A percentile compares a stretch with the other conserved stretches of the same genome.
These are phyloP conservation scores for Austroboletus niveus DNA, from an alignment of 1,284 basidiomycete species.

Conservation along the genomic window DNA sequence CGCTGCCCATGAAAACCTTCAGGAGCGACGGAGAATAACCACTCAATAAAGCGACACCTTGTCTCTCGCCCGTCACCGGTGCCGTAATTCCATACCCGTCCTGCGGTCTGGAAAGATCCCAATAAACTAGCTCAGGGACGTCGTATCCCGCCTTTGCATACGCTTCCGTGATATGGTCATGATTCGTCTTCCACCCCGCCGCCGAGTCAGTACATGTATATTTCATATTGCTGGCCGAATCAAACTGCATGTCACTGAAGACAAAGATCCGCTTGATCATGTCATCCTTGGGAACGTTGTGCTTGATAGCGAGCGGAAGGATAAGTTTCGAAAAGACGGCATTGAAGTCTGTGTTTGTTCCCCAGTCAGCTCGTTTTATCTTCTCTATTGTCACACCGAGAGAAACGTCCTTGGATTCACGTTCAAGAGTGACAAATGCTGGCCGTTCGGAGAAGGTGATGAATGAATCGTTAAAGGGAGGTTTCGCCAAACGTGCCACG, in stretches of 20 bases:
- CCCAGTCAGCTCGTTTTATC: constrained; percentile 47
- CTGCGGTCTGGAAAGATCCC: constrained; percentile 41
- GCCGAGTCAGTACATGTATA: background rate
- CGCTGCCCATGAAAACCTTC: constrained; percentile 68
- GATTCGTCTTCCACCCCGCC: constrained; percentile 55
- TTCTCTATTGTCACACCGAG: constrained; percentile 36
- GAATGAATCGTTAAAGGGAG: constrained; percentile 64
- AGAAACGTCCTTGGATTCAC: constrained; percentile 29
- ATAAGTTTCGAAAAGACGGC: constrained; percentile 60
- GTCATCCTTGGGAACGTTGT: constrained; percentile 57
- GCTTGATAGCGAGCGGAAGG: constrained; percentile 52
- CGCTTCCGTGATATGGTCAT: constrained; percentile 51
- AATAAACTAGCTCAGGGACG: constrained; percentile 66
- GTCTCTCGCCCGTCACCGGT: constrained; percentile 48
- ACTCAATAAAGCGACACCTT: constrained; percentile 64
- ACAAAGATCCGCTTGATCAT: constrained; percentile 76
- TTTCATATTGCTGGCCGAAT: constrained; percentile 26
- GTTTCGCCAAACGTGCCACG: constrained; percentile 55
- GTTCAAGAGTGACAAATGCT: constrained; percentile 47
- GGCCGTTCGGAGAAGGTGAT: constrained; percentile 64
- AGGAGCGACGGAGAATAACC: constrained; percentile 67
- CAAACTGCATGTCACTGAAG: constrained; percentile 79
- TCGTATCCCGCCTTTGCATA: constrained; percentile 63
- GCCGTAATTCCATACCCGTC: constrained; percentile 29
- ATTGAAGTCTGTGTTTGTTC: constrained; percentile 58